Percentiles rank a stretch among this genome's conserved stretches.
Evolutionary conservation across 352 stramenopile genomes (phyloP).

Genomic region (Pythium pyrilobum): DNA sequence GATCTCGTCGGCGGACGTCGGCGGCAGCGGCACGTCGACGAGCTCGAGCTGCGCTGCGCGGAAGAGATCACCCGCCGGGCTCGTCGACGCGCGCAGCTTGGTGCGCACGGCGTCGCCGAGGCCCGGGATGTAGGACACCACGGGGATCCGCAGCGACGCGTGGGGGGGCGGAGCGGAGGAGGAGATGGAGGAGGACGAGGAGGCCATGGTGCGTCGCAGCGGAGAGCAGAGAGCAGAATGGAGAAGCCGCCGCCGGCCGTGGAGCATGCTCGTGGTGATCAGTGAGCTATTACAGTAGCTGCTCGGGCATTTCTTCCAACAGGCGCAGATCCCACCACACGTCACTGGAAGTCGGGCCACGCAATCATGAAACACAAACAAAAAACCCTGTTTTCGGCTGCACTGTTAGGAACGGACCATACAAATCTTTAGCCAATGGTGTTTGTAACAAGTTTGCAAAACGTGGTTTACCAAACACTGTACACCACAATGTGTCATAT

Average conservation of each 20-base stretch:
- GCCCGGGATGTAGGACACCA: conserved; percentile 47
- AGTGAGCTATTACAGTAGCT: no score
- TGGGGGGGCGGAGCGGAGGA: neutral
- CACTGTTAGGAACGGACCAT: no score
- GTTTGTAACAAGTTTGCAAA: no score
- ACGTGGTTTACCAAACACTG: no score
- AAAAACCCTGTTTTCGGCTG: no score
- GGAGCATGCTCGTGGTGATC: conserved; percentile 1
- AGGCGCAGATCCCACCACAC: no score
- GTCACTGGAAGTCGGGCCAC: no score
- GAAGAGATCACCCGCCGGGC: conserved; percentile 37
- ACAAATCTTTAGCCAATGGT: no score
- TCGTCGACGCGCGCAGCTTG: conserved; percentile 22
- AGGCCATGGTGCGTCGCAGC: neutral
- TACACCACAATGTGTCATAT: no score
- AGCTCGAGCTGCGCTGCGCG: conserved; percentile 35
- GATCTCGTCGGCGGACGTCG: conserved; percentile 3
- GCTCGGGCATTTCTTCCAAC: no score
- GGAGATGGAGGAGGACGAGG: neutral
- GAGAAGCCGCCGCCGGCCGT: neutral
- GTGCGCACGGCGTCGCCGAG: conserved; percentile 34
- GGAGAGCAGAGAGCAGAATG: no score
- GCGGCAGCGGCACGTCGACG: conserved; percentile 24
- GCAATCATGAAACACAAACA: no score
- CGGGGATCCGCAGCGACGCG: conserved; percentile 35